Base-by-base conservation (phyloP, 2,329 filamentous ascomycete genomes). In the Fusarium setosum region DNA sequence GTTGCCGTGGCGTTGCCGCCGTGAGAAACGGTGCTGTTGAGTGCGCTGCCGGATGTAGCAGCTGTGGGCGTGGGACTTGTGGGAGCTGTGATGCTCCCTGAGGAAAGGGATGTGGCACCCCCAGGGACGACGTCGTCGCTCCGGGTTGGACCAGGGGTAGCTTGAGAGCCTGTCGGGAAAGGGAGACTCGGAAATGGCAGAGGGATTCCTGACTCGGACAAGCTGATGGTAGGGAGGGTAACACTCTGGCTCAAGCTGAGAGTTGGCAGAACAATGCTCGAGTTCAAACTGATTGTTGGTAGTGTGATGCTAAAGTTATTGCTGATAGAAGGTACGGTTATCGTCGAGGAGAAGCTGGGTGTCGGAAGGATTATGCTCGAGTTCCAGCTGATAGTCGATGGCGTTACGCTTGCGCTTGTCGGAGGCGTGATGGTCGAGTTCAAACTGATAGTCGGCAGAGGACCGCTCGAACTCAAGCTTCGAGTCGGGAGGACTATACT, bases 291-390 rank as follows among this genome's bases (percentile, higher is more conserved):
- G 26, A 47, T 20, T 18, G 26, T 47, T 18, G 42, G 42, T 26
- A 47, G 31, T 6, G 18, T 47, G 18, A 61, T 18, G 21, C 64
- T 67, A 26, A 65, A 67, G 54, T 65, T 68, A 56, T 64, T 61
- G 7, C 56, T 8, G 12, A 29, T 9, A 29, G 26, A 9, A 3
- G 26, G 26, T 12, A 29, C 26, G 12, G 26, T 8, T 7, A 29
- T 8, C 12, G 9, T 29, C 26, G 26, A 29, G 26, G 26, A 29
- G 26, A 12, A 29, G 26, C 12, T 29, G 26, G 26, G 26, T n/a
- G n/a, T n/a, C n/a, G n/a, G n/a, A n/a, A 29, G 9, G 26, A 9
- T 29, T 29, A 29, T 29, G 26, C 26, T 29, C 26, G 26, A 29
- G 26, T 29, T 29, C 26, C 26, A 29, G 12, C 12, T 12, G 26